phyloP scores from a whole-genome alignment of 208 protist species.

The Leishmania aethiopica region DNA sequence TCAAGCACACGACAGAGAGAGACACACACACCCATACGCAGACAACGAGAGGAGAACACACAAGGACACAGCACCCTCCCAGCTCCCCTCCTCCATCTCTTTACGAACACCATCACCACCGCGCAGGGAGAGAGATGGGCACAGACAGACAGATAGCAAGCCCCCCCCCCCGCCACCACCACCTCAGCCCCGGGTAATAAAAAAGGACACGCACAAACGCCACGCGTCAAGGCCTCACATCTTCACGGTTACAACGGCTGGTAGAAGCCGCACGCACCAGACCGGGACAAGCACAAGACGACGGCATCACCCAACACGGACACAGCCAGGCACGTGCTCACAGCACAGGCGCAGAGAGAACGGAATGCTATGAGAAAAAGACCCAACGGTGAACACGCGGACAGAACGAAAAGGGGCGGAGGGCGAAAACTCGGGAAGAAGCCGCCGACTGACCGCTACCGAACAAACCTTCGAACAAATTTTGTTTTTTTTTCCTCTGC shows the following conservation, averaged over 20 bases:
- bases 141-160: not conserved
- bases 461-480: not conserved
- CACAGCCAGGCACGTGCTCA: not conserved
- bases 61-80: not conserved
- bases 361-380: not conserved
- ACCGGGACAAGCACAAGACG: not conserved
- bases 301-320: not conserved
- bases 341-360: not conserved
- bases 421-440: not conserved
- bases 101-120: not conserved
- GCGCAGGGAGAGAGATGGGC: not conserved
- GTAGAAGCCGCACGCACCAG: not conserved
- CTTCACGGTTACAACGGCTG: no score
- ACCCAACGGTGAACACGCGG: not conserved
- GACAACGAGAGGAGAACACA: not conserved
- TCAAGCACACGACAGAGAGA: not conserved
- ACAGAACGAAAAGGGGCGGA: not conserved
- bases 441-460: not conserved
- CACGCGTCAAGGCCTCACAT: not conserved
- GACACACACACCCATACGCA: not conserved
- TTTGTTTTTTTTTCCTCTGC: not conserved
- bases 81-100: not conserved
- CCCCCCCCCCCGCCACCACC: not conserved
- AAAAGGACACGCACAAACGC: not conserved
- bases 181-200: no score